Base-by-base conservation (phyloP, 1,284 basidiomycete species). In the Apiotrichum domesticum region DNA sequence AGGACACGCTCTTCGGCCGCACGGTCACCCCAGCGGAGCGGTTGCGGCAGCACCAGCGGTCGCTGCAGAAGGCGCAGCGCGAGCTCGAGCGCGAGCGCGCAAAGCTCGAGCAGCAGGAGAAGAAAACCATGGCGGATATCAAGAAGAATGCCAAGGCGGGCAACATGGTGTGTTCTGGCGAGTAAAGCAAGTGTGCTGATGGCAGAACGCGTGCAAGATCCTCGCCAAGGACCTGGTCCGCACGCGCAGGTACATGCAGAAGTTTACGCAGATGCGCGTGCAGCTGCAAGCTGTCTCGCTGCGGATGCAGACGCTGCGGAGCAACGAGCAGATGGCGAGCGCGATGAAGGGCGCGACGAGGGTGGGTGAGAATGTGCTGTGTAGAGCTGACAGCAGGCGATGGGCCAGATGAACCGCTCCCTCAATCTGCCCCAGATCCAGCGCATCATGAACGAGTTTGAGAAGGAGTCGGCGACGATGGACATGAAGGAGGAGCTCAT, bases 401-500 rank as follows among this genome's bases (percentile, higher is more conserved):
- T 99, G 94, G 90, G 87, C 7, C 85, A 92, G 52, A 98, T 98
- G 96, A 98, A 98, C 74, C 83, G 89, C 52, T 89, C 88, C 40
- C 83, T 98, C 66, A 98, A 98, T 75, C 83, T 98, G 10, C 95
- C 96, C 7, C 76, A 85, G 65, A 98, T 99, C 61, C 90, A 94
- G 74, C 85, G 85, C 53, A 98, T 98, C 72, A 93, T 98, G 88
- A 89, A 87, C 66, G 95, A 99, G 50, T 99, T 99, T 66, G 95
- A 98, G 79, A 88, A 87, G 69, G 96, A 99, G 78, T 95, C 87
- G 63, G 86, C 88, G 9, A 90, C 88, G 74, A 99, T 99, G 96
- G 95, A 98, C 77, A 98, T 99, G 96, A 98, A 98, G 78, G 96
- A 98, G 78, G 95, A 97, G 75, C 96, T 98, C 88, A 98, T 98